These are phyloP conservation scores for Dendrocalamus latiflorus DNA, from an alignment of 202 grass and related monocot genomes.

Conservation along the genomic window DNA sequence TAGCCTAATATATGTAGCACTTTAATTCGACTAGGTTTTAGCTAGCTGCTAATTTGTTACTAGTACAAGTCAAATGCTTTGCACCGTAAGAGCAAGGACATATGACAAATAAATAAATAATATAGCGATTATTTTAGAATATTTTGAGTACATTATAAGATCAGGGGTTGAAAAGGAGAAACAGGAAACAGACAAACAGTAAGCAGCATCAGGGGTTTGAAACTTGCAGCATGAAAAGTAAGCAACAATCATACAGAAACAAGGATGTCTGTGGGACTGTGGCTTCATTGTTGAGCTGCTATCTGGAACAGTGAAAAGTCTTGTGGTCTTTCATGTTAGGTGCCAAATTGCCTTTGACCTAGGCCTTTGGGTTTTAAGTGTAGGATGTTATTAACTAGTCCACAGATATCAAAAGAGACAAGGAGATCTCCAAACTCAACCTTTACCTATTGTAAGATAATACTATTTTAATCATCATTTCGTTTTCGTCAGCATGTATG, in stretches of 20 bases:
- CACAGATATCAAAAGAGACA: conserved; percentile 8
- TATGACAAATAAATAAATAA: not conserved
- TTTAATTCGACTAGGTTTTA: not conserved
- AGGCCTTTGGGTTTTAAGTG: not conserved
- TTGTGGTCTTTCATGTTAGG: not conserved
- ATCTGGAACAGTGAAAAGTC: not conserved
- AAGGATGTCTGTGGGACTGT: not conserved
- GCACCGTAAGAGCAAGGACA: not conserved
- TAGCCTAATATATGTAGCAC: not conserved
- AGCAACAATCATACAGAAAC: not conserved
- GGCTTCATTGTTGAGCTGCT: not conserved
- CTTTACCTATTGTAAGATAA: not conserved
- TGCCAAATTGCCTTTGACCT: not conserved
- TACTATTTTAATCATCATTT: not conserved
- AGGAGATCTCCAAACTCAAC: not conserved
- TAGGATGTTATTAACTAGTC: not conserved
- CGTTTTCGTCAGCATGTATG: not conserved
- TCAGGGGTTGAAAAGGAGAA: not conserved
- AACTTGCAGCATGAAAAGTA: not conserved
- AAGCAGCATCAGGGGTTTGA: not conserved
- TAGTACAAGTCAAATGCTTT: not conserved
- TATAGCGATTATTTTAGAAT: not conserved
- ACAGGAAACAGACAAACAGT: not conserved
- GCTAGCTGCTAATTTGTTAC: not conserved
- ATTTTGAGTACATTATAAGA: not conserved